Percentiles rank a stretch among this genome's conserved stretches.
Conservation (phyloP, 2,329 filamentous ascomycete species). For the Xylaria sp. region DNA sequence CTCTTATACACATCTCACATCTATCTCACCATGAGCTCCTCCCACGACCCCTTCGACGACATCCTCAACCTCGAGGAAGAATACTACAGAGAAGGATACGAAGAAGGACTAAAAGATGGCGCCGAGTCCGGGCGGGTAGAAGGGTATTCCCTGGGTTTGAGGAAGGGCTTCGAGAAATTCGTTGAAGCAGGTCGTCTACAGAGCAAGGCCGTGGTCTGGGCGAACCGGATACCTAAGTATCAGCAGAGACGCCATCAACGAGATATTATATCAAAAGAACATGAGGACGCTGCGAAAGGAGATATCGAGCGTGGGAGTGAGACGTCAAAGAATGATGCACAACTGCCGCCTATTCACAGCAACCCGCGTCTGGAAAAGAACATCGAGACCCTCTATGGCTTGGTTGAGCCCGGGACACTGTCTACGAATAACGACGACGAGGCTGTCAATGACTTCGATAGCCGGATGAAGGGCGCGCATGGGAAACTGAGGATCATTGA, state of each 20-base stretch:
- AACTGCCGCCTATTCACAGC: slow-evolving; percentile 53
- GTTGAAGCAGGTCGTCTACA: slow-evolving; percentile 80
- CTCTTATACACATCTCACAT: background rate
- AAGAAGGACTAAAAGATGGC: slow-evolving; percentile 79
- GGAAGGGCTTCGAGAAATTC: slow-evolving; percentile 95
- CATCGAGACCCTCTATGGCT: slow-evolving; percentile 75
- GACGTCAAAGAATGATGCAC: background rate
- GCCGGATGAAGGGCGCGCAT: slow-evolving; percentile 82
- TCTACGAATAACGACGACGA: slow-evolving; percentile 87
- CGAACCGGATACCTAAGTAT: slow-evolving; percentile 67
- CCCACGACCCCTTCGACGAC: slow-evolving; percentile 64
- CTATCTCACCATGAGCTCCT: slow-evolving; percentile 41
- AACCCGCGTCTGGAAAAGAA: slow-evolving; percentile 81
- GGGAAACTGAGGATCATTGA: slow-evolving; percentile 89
- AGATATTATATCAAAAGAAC: background rate
- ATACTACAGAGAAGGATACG: slow-evolving; percentile 87
- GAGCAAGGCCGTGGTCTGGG: slow-evolving; percentile 85
- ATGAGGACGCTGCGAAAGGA: background rate
- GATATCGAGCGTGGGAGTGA: slow-evolving; percentile 6
- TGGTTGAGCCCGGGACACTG: slow-evolving; percentile 81
- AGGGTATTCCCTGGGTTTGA: slow-evolving; percentile 88
- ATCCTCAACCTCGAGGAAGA: slow-evolving; percentile 69
- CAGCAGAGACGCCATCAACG: slow-evolving; percentile 17
- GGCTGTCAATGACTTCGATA: slow-evolving; percentile 87
- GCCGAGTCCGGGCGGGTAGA: slow-evolving; percentile 81